phyloP scores from a whole-genome alignment of 257 asterid genomes.

The Solanum clarkiae region DNA sequence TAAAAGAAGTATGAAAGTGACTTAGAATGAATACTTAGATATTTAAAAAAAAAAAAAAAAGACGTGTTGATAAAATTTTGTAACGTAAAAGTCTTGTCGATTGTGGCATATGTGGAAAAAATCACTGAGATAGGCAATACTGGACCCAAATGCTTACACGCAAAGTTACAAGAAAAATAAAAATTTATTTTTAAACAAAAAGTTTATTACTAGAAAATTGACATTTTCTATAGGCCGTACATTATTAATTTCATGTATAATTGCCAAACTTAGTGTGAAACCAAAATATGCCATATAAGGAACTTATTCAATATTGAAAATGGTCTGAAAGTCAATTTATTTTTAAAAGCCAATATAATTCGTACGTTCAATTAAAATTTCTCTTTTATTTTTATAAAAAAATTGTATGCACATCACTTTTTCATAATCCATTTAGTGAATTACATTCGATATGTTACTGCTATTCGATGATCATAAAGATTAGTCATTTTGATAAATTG shows the following conservation, averaged over 20 bases:
- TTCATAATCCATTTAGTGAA: accelerated
- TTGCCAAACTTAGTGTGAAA: constrained; percentile 18
- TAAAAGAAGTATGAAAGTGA: background rate
- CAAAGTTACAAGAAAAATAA: background rate
- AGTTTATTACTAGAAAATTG: background rate
- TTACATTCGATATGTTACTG: too few species aligned
- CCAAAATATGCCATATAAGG: constrained; percentile 10
- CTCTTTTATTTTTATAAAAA: background rate
- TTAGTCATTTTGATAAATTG: background rate
- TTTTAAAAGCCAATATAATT: background rate
- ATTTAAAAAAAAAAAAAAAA: background rate
- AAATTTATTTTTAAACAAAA: background rate
- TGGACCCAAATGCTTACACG: constrained; percentile 4
- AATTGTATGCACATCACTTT: background rate
- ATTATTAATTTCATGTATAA: background rate
- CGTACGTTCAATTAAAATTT: too few species aligned
- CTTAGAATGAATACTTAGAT: background rate
- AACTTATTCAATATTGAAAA: background rate
- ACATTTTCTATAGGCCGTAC: background rate
- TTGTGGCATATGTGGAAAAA: constrained; percentile 3
- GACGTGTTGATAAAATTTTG: background rate
- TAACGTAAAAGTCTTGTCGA: background rate
- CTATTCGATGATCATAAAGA: background rate
- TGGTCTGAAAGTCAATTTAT: background rate
- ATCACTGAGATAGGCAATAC: background rate